phyloP scores from a whole-genome alignment of 495 filamentous ascomycete species.

The Stereocaulon alpinum region DNA sequence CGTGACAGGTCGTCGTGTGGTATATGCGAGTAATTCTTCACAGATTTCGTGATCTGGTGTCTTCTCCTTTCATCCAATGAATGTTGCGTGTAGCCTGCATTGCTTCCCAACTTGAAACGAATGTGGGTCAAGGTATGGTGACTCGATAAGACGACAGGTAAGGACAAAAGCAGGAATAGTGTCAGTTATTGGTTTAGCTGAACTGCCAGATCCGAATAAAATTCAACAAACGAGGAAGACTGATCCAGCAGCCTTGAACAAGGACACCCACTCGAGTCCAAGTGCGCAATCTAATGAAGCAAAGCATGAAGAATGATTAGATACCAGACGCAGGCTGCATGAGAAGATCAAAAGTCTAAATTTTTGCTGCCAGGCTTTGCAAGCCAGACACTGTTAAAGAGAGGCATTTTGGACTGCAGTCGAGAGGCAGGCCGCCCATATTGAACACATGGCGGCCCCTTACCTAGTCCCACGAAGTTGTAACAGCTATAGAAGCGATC shows the following conservation, averaged over 20 bases:
- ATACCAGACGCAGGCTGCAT: not conserved
- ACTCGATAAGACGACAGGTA: not conserved
- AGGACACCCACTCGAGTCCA: conserved; percentile 1
- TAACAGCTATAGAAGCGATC: not conserved
- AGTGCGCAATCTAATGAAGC: not conserved
- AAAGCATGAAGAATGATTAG: not conserved
- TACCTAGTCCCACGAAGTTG: not conserved
- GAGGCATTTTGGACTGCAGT: not conserved
- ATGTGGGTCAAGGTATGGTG: not conserved
- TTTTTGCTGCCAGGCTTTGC: not conserved
- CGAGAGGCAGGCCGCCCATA: not conserved
- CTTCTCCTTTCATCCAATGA: conserved; percentile 4
- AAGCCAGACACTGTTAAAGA: conserved; percentile 3
- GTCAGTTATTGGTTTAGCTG: conserved; percentile 3
- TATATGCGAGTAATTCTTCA: not conserved
- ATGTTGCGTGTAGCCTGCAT: not conserved
- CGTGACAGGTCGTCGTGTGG: conserved; percentile 2
- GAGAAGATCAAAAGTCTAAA: not conserved
- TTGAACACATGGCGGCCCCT: not conserved
- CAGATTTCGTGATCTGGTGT: conserved; percentile 1
- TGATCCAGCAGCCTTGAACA: conserved; percentile 7
- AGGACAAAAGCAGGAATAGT: not conserved
- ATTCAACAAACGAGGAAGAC: not conserved
- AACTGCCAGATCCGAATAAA: not conserved
- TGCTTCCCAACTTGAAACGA: conserved; percentile 6